Base-by-base conservation (phyloP, 257 asterid species). In the Solanum stenotomum region DNA sequence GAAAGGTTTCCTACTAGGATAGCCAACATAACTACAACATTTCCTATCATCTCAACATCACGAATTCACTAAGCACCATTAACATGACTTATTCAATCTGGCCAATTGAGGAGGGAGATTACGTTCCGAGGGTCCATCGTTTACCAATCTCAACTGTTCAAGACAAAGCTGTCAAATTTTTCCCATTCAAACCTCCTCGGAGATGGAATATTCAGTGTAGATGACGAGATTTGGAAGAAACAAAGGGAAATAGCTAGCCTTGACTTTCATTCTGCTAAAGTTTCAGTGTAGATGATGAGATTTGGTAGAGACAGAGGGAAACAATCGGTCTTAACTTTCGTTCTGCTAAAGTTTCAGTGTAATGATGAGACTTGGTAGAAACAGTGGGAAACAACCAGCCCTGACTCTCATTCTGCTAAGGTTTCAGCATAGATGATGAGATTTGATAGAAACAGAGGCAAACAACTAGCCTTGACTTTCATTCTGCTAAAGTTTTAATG, bases 201-300 rank as follows among this genome's bases (percentile, higher is more conserved):
- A n/a, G 94, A 94, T 68, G 99, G 98, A 1, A 96, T 96, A 15
- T 96, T 95, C 93, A 93, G 89, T 77, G 99, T 98, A 3, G 99
- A 95, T 42, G 93, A 87, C 8, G 98, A 94, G 25, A 92, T 86
- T 5, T 96, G 99, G 99, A 94, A 90, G 86, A 34, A 83, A 46
- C 99, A 1, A 96, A 46, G 20, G 59, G 20, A 46, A 46, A 46
- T 20, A 5, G 5, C 98, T 23, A 94, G 98, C 87, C 89, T 96
- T 35, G 98, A 95, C 56, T 96, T 96, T 85, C 98, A 96, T 88
- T 94, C 98, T 0, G 88, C 96, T 0, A 94, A 92, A 46, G 61
- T 46, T 49, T 15, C 8, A 46, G 59, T 46, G 59, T 46, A 46
- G 20, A 46, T 46, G 56, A 46, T 46, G 56, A 46, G 18, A 46